phyloP scores from a whole-genome alignment of 306 rosid species.

The Luffa acutangula region DNA sequence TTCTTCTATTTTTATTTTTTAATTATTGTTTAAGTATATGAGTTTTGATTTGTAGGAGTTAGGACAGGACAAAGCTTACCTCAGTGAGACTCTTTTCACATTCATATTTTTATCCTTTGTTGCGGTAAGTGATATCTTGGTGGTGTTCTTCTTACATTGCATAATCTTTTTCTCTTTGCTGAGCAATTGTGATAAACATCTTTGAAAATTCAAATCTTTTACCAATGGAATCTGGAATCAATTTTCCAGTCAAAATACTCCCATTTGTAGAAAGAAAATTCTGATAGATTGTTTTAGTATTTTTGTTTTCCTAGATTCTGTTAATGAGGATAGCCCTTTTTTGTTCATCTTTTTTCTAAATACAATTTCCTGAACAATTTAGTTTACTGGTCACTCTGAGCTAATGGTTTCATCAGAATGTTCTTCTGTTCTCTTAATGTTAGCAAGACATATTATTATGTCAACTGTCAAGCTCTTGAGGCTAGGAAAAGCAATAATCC shows the following conservation, averaged over 20 bases:
- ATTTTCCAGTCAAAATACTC: not conserved
- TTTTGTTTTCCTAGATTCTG: not conserved
- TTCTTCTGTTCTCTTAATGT: not conserved
- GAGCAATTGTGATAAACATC: not conserved
- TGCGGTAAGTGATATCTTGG: conserved; percentile 41
- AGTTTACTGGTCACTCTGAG: not conserved
- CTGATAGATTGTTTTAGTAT: not conserved
- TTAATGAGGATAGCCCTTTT: not conserved
- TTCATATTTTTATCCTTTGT: conserved; percentile 67
- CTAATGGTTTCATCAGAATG: not conserved
- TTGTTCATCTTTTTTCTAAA: not conserved
- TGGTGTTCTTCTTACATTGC: not conserved
- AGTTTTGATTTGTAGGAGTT: conserved; percentile 50
- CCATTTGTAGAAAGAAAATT: not conserved
- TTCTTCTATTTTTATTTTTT: not conserved
- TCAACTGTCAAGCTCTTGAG: not conserved
- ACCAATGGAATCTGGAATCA: not conserved
- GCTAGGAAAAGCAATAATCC: not conserved
- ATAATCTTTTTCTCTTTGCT: not conserved
- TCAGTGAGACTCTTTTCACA: conserved; percentile 82
- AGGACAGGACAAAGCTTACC: conserved; percentile 74
- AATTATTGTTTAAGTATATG: not conserved
- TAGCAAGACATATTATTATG: not conserved
- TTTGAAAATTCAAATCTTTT: not conserved
- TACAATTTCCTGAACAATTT: not conserved